Percentiles rank a stretch among this genome's conserved stretches.
Evolutionary conservation across 352 stramenopile species (phyloP).

Genomic region (Pelagophyceae sp.): DNA sequence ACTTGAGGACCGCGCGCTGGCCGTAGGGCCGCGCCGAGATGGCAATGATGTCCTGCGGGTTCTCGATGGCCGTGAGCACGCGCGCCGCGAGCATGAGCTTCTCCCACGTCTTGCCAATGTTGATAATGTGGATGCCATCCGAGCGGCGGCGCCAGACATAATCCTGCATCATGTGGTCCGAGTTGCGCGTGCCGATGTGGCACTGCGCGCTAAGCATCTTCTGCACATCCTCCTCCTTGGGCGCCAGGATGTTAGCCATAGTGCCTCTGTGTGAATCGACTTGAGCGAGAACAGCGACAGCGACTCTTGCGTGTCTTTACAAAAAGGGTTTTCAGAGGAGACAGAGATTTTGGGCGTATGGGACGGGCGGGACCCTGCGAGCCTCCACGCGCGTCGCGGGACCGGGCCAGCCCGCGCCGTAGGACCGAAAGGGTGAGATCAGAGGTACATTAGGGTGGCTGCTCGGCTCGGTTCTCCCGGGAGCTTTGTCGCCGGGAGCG

Average conservation of each 20-base stretch:
- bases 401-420: no score
- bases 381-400: no score
- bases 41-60: constrained; percentile 97
- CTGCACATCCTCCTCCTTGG: constrained; percentile 96
- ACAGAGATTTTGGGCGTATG: no score
- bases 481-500: no score
- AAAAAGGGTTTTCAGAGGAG: no score
- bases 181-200: constrained; percentile 98
- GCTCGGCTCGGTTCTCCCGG: no score
- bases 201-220: constrained; percentile 99
- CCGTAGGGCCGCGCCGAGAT: constrained; percentile 97
- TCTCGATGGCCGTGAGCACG: constrained; percentile 99
- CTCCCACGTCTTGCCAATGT: constrained; percentile 99
- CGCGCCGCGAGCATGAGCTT: constrained; percentile 98
- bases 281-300: no score
- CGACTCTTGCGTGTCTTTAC: no score
- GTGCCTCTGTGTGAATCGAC: neutral
- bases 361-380: no score
- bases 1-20: constrained; percentile 99
- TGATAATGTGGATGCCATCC: constrained; percentile 99
- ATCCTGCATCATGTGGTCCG: constrained; percentile 94
- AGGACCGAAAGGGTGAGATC: no score
- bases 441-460: no score
- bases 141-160: constrained; percentile 99
- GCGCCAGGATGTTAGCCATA: constrained; percentile 9